Evolutionary conservation across 768 basidiomycete species (phyloP).

Genomic region (Leccinellum luteum): DNA sequence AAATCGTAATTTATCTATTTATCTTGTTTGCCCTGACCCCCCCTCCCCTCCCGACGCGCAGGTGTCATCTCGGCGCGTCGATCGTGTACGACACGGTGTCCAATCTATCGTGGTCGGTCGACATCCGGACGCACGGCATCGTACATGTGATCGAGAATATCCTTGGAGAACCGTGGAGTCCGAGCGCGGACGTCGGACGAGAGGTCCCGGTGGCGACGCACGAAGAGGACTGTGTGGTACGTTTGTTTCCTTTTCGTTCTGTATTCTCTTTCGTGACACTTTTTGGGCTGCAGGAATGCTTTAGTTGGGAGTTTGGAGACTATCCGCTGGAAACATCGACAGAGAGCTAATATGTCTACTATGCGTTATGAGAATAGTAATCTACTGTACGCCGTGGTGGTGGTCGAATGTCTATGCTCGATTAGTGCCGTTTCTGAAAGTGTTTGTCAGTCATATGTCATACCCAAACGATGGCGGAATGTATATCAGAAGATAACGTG

Average conservation of each 20-base stretch:
- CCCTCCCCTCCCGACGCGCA: slow-evolving; percentile 32
- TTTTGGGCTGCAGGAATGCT: slow-evolving; percentile 52
- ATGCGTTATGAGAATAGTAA: too few species aligned
- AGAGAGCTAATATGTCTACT: too few species aligned
- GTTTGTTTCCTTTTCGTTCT: slow-evolving; percentile 21
- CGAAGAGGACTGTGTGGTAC: slow-evolving; percentile 72
- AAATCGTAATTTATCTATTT: background rate
- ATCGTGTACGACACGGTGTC: slow-evolving; percentile 93
- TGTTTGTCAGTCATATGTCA: too few species aligned
- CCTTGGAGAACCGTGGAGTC: slow-evolving; percentile 67
- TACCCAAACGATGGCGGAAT: too few species aligned
- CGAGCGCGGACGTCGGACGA: slow-evolving; percentile 56
- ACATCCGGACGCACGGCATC: slow-evolving; percentile 79
- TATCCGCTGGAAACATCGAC: slow-evolving; percentile 19
- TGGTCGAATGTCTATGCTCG: too few species aligned
- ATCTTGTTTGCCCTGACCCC: background rate
- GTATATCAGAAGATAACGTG: too few species aligned
- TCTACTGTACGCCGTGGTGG: too few species aligned
- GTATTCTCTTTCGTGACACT: background rate
- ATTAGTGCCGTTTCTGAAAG: too few species aligned
- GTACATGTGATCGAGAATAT: slow-evolving; percentile 74
- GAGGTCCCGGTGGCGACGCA: slow-evolving; percentile 55
- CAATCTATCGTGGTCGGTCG: slow-evolving; percentile 80
- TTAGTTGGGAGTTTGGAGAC: slow-evolving; percentile 67
- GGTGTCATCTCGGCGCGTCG: slow-evolving; percentile 83